These are phyloP conservation scores for Cyberlindnera maritima DNA, from an alignment of 805 yeast genomes.

Conservation along the genomic window DNA sequence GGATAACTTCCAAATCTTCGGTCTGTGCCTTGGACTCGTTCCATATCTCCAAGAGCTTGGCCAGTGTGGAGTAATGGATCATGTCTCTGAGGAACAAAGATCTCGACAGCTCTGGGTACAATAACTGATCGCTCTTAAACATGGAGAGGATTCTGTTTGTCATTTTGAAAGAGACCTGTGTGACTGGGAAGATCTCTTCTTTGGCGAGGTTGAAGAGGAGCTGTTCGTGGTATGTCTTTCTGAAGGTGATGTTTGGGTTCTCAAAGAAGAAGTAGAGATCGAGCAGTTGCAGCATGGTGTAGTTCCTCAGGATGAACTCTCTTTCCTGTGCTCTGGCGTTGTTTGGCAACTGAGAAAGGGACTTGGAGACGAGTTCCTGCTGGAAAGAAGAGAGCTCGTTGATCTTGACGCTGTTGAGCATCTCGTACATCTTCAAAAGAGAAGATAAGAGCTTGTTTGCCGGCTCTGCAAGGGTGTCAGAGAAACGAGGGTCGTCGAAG, in stretches of 20 bases:
- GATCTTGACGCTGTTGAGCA: constrained; percentile 17
- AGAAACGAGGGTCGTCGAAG: constrained; percentile 33
- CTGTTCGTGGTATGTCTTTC: constrained; percentile 61
- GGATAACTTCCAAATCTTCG: constrained; percentile 51
- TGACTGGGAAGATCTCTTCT: constrained; percentile 44
- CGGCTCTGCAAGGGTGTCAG: constrained; percentile 10
- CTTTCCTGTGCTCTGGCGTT: constrained; percentile 16
- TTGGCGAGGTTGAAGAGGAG: constrained; percentile 56
- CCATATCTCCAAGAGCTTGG: constrained; percentile 62
- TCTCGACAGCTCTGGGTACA: constrained; percentile 30
- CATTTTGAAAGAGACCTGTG: constrained; percentile 30
- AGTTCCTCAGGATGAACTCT: constrained; percentile 39
- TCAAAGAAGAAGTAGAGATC: constrained; percentile 54
- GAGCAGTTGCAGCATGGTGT: constrained; percentile 48
- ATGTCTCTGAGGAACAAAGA: constrained; percentile 49
- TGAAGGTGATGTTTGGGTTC: constrained; percentile 57
- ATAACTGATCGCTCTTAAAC: constrained; percentile 16
- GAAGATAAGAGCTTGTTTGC: constrained; percentile 11
- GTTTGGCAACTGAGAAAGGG: constrained; percentile 17
- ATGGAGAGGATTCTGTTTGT: constrained; percentile 26
- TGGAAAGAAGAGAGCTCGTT: constrained; percentile 22
- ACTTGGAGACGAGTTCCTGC: constrained; percentile 14
- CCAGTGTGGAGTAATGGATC: constrained; percentile 55
- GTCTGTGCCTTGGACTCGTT: constrained; percentile 53
- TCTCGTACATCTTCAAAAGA: constrained; percentile 10